phyloP scores from a whole-genome alignment of 768 basidiomycete genomes.

The Clathrus columnatus region DNA sequence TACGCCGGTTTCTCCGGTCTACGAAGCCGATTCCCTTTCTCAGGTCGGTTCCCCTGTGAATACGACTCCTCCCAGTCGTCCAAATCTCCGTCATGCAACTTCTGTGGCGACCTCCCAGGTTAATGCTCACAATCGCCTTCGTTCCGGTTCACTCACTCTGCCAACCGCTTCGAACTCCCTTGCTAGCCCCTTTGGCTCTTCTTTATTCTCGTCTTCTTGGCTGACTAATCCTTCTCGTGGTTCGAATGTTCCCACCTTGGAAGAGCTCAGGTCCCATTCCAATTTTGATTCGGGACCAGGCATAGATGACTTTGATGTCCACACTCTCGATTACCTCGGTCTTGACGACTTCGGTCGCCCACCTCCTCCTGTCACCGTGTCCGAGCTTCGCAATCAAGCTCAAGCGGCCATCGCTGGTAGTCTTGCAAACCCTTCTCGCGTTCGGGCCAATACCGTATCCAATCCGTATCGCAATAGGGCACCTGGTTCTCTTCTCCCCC shows the following conservation, averaged over 20 bases:
- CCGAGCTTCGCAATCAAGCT: constrained; percentile 81
- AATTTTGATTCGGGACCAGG: constrained; percentile 56
- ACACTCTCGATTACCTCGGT: constrained; percentile 94
- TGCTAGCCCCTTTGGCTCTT: constrained; percentile 47
- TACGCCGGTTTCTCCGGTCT: constrained; percentile 15
- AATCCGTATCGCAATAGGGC: constrained; percentile 73
- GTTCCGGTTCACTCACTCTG: constrained; percentile 90
- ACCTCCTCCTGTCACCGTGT: constrained; percentile 80
- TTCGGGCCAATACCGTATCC: constrained; percentile 87
- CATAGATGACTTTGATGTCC: constrained; percentile 85
- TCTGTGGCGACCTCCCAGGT: constrained; percentile 52
- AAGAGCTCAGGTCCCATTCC: constrained; percentile 73
- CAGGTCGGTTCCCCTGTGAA: constrained; percentile 30
- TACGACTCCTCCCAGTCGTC: constrained; percentile 36
- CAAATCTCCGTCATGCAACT: constrained; percentile 67
- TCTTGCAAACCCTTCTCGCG: constrained; percentile 67
- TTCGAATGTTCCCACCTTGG: constrained; percentile 56
- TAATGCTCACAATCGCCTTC: constrained; percentile 69
- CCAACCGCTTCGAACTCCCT: constrained; percentile 75
- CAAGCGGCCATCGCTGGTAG: constrained; percentile 86
- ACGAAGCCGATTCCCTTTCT: constrained; percentile 42
- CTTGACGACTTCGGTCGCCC: constrained; percentile 72
- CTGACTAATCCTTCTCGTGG: constrained; percentile 51
- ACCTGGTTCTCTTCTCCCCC: constrained; percentile 48
- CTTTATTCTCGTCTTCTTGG: constrained; percentile 89